Conservation (phyloP, 78 protist genomes). For the Bodo saltans region DNA sequence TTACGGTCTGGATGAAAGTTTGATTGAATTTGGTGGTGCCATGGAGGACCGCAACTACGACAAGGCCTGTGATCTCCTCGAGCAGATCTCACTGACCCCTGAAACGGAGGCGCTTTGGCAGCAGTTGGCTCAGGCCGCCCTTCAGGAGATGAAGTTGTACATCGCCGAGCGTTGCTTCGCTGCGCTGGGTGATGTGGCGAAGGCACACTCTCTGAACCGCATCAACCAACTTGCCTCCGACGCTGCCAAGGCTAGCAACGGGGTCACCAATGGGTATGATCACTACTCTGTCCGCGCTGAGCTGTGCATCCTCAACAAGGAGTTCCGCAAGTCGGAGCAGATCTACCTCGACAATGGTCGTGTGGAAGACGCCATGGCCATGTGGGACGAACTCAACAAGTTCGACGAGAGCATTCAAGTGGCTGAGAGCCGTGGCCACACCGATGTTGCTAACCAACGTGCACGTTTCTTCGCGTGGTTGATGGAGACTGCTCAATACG, state of each 20-base stretch:
- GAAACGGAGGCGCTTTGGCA: conserved; percentile 76
- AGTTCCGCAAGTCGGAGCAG: conserved; percentile 48
- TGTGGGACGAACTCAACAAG: conserved; percentile 54
- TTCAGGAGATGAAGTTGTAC: conserved; percentile 27
- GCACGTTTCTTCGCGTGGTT: conserved; percentile 53
- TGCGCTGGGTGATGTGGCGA: conserved; percentile 68
- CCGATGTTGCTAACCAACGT: conserved; percentile 36
- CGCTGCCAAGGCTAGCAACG: neutral
- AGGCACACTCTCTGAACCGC: conserved; percentile 52
- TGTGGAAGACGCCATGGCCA: conserved; percentile 53
- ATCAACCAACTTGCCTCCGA: conserved; percentile 30
- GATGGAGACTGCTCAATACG: conserved; percentile 61
- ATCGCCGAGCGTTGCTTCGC: conserved; percentile 70
- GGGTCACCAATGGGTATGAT: neutral
- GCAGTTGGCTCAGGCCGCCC: conserved; percentile 42
- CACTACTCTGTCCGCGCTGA: conserved; percentile 54
- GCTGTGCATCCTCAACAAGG: conserved; percentile 41
- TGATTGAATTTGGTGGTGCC: conserved; percentile 71
- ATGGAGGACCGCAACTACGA: conserved; percentile 45
- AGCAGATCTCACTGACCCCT: conserved; percentile 36
- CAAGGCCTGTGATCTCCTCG: conserved; percentile 46
- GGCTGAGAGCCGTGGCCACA: conserved; percentile 41
- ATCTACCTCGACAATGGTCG: conserved; percentile 53
- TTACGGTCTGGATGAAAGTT: conserved; percentile 66
- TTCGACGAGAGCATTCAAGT: conserved; percentile 65